A percentile compares a stretch with the other conserved stretches of the same genome.
Conservation (phyloP, 75 land plant species). For the Pinus tabuliformis region DNA sequence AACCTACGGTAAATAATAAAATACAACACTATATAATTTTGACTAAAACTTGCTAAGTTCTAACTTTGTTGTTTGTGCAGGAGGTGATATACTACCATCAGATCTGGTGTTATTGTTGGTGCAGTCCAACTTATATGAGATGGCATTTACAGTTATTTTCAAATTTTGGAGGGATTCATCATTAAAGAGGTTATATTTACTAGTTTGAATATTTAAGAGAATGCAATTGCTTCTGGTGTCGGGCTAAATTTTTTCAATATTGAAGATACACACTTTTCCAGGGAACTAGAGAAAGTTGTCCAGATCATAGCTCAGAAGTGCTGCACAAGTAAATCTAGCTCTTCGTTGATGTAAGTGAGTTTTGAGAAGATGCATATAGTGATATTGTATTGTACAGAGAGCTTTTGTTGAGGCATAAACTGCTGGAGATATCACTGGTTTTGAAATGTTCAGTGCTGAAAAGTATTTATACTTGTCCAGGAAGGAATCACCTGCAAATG, state of each 20-base stretch:
- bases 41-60: background rate
- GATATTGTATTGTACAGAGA: background rate
- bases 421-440: background rate
- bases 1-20: background rate
- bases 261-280: slow-evolving; percentile 20
- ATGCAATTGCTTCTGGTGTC: slow-evolving; percentile 6
- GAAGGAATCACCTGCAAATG: slow-evolving; percentile 4
- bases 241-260: slow-evolving; percentile 4
- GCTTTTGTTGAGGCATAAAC: background rate
- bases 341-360: slow-evolving; percentile 3
- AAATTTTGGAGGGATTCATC: slow-evolving; percentile 83
- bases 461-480: background rate
- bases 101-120: slow-evolving; percentile 62
- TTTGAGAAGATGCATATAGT: background rate
- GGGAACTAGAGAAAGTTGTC: slow-evolving; percentile 87
- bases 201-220: background rate
- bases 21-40: background rate
- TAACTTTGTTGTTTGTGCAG: slow-evolving; percentile 25
- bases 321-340: slow-evolving; percentile 28
- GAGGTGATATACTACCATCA: slow-evolving; percentile 37
- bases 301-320: slow-evolving; percentile 74
- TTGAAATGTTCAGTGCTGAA: background rate
- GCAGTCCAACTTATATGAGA: slow-evolving; percentile 70
- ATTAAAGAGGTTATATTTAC: slow-evolving; percentile 49
- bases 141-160: slow-evolving; percentile 82